Conservation (phyloP, 176 grass and related monocot species). For the Musa schizocarpa region DNA sequence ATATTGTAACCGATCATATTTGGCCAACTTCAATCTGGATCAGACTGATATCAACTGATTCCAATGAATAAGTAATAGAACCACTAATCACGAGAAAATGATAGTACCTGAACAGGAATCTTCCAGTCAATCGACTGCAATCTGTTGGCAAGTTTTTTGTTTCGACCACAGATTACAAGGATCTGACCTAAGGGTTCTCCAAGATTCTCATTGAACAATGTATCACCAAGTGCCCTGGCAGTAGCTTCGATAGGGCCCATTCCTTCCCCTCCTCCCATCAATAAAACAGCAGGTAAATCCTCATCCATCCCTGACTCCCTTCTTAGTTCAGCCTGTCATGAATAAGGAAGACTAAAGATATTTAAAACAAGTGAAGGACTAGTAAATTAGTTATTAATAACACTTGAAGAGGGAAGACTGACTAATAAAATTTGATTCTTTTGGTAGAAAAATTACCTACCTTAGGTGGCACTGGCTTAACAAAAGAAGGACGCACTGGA, state of each 20-base stretch:
- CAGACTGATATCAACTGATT: no score
- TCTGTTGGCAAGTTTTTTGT: conserved; percentile 60
- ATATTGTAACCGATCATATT: no score
- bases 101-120: conserved; percentile 76
- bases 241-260: conserved; percentile 99
- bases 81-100: background rate
- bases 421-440: background rate
- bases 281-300: conserved; percentile 66
- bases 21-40: no score
- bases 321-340: conserved; percentile 60
- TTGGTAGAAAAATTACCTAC: conserved; percentile 26
- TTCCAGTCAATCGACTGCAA: conserved; percentile 81
- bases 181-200: conserved; percentile 66
- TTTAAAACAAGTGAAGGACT: background rate
- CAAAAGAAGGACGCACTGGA: conserved; percentile 94
- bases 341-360: background rate
- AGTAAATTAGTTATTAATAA: background rate
- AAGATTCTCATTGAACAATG: conserved; percentile 61
- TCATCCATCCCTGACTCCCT: conserved; percentile 89
- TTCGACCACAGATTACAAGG: conserved; percentile 88
- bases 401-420: background rate
- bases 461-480: conserved; percentile 72
- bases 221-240: conserved; percentile 62
- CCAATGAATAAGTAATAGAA: no score
- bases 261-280: conserved; percentile 98